A percentile compares a stretch with the other conserved stretches of the same genome.
phyloP scores from a whole-genome alignment of 345 rosid species.

The Hibiscus mutabilis region DNA sequence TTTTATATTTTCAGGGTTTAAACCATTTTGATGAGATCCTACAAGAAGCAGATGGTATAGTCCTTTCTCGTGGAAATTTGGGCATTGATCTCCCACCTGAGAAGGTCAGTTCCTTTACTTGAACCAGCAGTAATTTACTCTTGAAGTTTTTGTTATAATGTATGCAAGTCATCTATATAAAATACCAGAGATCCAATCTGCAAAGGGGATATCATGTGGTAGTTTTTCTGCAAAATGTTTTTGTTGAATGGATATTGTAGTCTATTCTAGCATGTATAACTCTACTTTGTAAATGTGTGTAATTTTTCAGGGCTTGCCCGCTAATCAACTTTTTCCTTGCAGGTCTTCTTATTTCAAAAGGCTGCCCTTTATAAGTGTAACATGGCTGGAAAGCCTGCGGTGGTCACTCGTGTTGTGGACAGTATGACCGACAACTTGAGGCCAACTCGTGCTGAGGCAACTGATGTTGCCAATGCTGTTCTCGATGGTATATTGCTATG shows the following conservation, averaged over 20 bases:
- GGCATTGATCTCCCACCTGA: conserved; percentile 98
- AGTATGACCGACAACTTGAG: conserved; percentile 94
- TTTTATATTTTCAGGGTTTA: conserved; percentile 49
- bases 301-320: background rate
- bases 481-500: conserved; percentile 55
- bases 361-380: conserved; percentile 94
- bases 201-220: background rate
- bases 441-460: conserved; percentile 98
- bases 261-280: background rate
- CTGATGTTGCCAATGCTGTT: conserved; percentile 99
- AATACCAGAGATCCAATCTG: background rate
- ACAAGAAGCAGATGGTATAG: conserved; percentile 97
- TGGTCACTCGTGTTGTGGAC: conserved; percentile 94
- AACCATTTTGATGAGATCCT: conserved; percentile 97
- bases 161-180: background rate
- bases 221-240: background rate
- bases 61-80: conserved; percentile 97
- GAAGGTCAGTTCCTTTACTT: conserved; percentile 46
- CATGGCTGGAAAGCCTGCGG: conserved; percentile 97
- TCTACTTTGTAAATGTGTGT: background rate
- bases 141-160: background rate
- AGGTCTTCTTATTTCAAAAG: conserved; percentile 95
- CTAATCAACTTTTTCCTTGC: conserved; percentile 19
- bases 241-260: background rate
- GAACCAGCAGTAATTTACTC: background rate